Base-by-base conservation (phyloP, 2,329 filamentous ascomycete species). In the Zymoseptoria crescenta region DNA sequence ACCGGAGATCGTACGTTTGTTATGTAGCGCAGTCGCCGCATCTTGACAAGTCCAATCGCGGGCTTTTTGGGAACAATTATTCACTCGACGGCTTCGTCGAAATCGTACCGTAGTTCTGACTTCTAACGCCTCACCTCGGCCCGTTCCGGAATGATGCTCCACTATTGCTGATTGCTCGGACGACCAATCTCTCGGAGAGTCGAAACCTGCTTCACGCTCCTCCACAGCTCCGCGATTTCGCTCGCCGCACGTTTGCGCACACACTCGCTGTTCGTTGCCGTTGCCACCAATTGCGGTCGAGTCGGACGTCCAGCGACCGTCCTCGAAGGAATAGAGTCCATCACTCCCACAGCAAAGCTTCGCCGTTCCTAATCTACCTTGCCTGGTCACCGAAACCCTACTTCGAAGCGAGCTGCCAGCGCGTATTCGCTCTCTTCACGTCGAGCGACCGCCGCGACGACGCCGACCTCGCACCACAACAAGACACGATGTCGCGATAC, bases 401-500 rank as follows among this genome's bases (percentile, higher is more conserved):
- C 24, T 30, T 30, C 10, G 35, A 45, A 13, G 2, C 24, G 10
- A 27, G 24, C 51, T 8, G 7, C 24, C 19, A 30, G 50, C 50
- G 50, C 50, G 50, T 28, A 28, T 3, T 28, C 19, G 24, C 50
- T n/a, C 19, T 21, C n/a, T n/a, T 27, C 50, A 28, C 28, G 45
- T 35, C 54, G 30, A 41, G 54, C 54, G 54, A 55, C 30, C 28
- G 54, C 28, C 35, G 54, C 54, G 29, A 45, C 30, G 30, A 48
- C 50, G 50, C 20, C 16, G 28, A 24, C 8, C 21, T 52, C 24
- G 9, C 21, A 28, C 16, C 19, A 28, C 50, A 20, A 52, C 35
- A 7, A 45, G 20, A 35, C 21, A 54, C 13, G 16, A 66, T 66
- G 61, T 69, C 69, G 28, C 66, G 63, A 49, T 74, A 74, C 62